Conservation (phyloP, 2,329 filamentous ascomycete species). For the Aspergillus terreus region DNA sequence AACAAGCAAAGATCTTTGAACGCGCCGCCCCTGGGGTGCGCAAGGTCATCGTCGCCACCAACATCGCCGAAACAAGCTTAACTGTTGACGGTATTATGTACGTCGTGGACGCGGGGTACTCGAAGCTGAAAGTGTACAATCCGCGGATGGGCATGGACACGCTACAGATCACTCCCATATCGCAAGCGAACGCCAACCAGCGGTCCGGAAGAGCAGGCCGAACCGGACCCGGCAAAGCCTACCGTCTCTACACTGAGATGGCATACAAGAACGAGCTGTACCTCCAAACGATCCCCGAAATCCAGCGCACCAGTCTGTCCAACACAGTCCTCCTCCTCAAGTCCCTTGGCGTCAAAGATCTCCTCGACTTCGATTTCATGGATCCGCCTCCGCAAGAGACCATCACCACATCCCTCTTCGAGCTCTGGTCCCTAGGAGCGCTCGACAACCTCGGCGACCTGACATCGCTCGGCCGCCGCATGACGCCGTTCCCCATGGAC, state of each 20-base stretch:
- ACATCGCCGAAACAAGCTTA: constrained; percentile 96
- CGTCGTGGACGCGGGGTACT: constrained; percentile 93
- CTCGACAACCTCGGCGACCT: constrained; percentile 91
- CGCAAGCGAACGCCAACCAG: constrained; percentile 92
- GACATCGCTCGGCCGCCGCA: constrained; percentile 79
- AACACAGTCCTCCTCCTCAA: constrained; percentile 95
- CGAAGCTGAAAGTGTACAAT: constrained; percentile 98
- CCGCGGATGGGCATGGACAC: constrained; percentile 99
- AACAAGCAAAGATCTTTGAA: constrained; percentile 98
- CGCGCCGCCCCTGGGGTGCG: constrained; percentile 82
- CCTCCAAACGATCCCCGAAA: constrained; percentile 94
- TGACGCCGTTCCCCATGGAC: constrained; percentile 99
- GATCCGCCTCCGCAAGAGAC: constrained; percentile 97
- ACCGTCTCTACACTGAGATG: constrained; percentile 88
- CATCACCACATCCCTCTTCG: constrained; percentile 94
- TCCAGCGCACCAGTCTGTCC: constrained; percentile 91
- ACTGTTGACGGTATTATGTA: constrained; percentile 99
- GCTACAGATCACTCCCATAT: constrained; percentile 94
- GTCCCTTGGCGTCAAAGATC: constrained; percentile 86
- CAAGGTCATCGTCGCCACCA: constrained; percentile 97
- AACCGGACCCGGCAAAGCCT: constrained; percentile 93
- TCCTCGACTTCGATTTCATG: constrained; percentile 98
- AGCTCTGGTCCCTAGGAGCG: constrained; percentile 92
- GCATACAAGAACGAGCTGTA: constrained; percentile 96
- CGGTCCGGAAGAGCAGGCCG: constrained; percentile 89